These are phyloP conservation scores for Colletotrichum aenigma DNA, from an alignment of 2,329 filamentous ascomycete genomes.

Conservation along the genomic window DNA sequence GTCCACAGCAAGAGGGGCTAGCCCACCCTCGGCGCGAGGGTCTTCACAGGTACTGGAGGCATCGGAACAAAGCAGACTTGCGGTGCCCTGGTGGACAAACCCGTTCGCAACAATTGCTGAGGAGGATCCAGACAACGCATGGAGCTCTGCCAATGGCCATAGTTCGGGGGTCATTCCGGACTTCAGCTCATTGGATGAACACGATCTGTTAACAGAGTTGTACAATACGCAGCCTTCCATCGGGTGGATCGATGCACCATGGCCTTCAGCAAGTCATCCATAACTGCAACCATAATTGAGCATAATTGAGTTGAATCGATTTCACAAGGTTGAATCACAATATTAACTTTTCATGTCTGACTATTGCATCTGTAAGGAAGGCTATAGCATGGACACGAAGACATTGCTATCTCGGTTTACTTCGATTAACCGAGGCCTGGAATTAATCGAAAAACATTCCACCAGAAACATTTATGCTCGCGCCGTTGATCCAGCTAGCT, in stretches of 20 bases:
- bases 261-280: background rate
- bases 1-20: background rate
- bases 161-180: background rate
- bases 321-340: background rate
- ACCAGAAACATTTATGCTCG: slow-evolving; percentile 32
- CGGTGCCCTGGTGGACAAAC: background rate
- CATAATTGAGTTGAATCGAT: background rate
- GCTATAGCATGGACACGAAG: background rate
- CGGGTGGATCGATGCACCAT: background rate
- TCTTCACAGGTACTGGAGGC: background rate
- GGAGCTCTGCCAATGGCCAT: background rate
- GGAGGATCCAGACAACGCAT: background rate
- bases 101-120: background rate
- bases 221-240: background rate
- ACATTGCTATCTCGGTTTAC: background rate
- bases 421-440: background rate
- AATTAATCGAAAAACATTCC: slow-evolving; percentile 5
- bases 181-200: background rate
- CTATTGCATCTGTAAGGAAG: background rate
- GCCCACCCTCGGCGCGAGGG: background rate
- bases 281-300: background rate
- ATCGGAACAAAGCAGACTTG: background rate
- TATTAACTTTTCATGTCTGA: background rate
- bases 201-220: background rate
- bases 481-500: slow-evolving; percentile 52